These are phyloP conservation scores for Aureobasidium mangrovei DNA, from an alignment of 2,329 filamentous ascomycete species.

Conservation along the genomic window DNA sequence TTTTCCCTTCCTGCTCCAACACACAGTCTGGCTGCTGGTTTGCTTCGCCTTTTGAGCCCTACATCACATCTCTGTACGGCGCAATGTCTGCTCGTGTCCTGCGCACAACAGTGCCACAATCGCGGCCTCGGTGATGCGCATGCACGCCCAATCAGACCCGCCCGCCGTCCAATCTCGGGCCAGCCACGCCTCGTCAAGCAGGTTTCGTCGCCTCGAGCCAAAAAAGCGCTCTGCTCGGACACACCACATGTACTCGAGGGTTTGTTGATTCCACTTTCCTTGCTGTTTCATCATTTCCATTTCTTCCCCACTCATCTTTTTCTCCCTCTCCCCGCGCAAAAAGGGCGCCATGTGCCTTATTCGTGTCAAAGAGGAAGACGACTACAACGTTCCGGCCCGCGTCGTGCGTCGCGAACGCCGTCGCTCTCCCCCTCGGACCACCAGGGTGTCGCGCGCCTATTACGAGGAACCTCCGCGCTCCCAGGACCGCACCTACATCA, in stretches of 20 bases:
- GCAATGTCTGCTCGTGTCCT: not conserved
- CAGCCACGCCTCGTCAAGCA: constrained; percentile 5
- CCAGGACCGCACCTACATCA: constrained; percentile 16
- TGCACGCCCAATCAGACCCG: constrained; percentile 4
- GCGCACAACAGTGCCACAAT: not conserved
- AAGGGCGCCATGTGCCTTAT: constrained; percentile 36
- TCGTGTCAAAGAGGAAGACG: constrained; percentile 37
- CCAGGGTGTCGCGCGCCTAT: constrained; percentile 18
- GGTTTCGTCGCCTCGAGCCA: not conserved
- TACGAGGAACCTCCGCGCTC: constrained; percentile 18
- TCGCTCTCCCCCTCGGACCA: constrained; percentile 19
- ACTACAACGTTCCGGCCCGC: constrained; percentile 22
- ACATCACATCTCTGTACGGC: too few species aligned
- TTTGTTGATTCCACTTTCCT: not conserved
- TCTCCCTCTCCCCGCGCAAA: not conserved
- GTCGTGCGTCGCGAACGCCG: constrained; percentile 29
- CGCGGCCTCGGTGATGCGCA: not conserved
- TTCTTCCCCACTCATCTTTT: not conserved
- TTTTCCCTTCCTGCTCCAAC: not conserved
- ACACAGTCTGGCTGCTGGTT: too few species aligned
- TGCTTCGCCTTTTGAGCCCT: too few species aligned
- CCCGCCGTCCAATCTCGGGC: constrained; percentile 10
- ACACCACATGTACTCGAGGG: not conserved
- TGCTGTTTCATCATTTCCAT: not conserved
- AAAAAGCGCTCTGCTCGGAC: not conserved